Percentiles rank a stretch among this genome's conserved stretches.
phyloP scores from a whole-genome alignment of 768 basidiomycete genomes.

The Pulveroboletus sp. region DNA sequence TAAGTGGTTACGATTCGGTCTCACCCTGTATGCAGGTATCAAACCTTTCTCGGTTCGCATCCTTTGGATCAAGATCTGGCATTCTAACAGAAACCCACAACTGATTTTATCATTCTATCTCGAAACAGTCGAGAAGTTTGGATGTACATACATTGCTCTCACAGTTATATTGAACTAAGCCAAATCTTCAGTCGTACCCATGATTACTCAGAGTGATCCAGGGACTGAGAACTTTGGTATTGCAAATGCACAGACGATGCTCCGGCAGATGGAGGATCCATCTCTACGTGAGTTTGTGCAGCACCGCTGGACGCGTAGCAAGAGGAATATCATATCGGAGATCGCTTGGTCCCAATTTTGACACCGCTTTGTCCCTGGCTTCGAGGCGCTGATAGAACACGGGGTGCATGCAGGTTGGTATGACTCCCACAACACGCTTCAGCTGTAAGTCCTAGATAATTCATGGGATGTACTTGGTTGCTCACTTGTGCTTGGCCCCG shows the following conservation, averaged over 20 bases:
- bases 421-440: slow-evolving; percentile 22
- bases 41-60: neutral
- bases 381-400: slow-evolving; percentile 32
- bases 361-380: slow-evolving; percentile 31
- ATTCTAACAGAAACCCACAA: neutral
- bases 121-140: neutral
- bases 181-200: neutral
- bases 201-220: neutral
- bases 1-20: too few species aligned
- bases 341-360: slow-evolving; percentile 38
- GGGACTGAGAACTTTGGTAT: too few species aligned
- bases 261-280: slow-evolving; percentile 29
- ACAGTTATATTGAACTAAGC: too few species aligned
- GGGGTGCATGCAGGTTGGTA: slow-evolving; percentile 32
- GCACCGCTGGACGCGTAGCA: slow-evolving; percentile 43
- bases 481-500: slow-evolving; percentile 16
- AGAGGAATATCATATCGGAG: slow-evolving; percentile 43
- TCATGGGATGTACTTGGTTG: neutral
- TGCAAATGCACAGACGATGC: neutral
- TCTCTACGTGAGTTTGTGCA: slow-evolving; percentile 35
- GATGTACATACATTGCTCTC: too few species aligned
- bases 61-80: neutral
- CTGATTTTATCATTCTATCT: neutral
- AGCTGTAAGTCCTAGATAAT: slow-evolving; percentile 18
- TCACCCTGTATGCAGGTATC: too few species aligned